phyloP scores from a whole-genome alignment of 164 flowering plant genomes.

The Umbilicus rupestris region DNA sequence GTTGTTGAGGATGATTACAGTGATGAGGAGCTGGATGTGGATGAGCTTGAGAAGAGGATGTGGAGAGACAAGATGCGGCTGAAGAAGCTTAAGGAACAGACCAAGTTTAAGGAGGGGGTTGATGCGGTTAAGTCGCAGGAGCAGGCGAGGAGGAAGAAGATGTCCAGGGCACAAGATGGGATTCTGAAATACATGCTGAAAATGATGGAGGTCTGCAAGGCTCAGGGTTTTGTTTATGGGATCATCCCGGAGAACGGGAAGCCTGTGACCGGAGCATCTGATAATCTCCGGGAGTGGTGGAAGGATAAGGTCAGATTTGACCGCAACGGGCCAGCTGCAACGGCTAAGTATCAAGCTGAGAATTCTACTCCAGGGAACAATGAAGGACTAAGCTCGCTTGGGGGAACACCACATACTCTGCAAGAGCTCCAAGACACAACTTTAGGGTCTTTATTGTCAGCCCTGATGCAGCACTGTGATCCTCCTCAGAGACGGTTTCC shows the following conservation, averaged over 20 bases:
- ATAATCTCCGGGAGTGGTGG: constrained; percentile 14
- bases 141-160: constrained; percentile 14
- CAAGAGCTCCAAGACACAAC: constrained; percentile 15
- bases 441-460: constrained; percentile 7
- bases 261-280: constrained; percentile 14
- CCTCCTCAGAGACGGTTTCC: constrained; percentile 2
- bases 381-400: not conserved
- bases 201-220: constrained; percentile 14
- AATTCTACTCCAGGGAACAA: constrained; percentile 4
- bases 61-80: constrained; percentile 23
- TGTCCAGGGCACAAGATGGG: constrained; percentile 15
- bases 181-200: constrained; percentile 12
- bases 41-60: constrained; percentile 25
- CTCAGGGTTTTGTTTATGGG: constrained; percentile 14
- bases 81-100: constrained; percentile 19
- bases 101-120: constrained; percentile 14
- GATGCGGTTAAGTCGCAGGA: constrained; percentile 10
- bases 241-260: constrained; percentile 16
- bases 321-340: constrained; percentile 12
- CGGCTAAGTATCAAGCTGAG: constrained; percentile 5
- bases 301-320: constrained; percentile 14
- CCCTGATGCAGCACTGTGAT: constrained; percentile 3
- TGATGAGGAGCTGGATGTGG: constrained; percentile 26
- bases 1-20: constrained; percentile 16
- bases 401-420: constrained; percentile 7